Evolutionary conservation across 2,329 filamentous ascomycete genomes (phyloP).

Genomic region (Xylariaceae sp.): DNA sequence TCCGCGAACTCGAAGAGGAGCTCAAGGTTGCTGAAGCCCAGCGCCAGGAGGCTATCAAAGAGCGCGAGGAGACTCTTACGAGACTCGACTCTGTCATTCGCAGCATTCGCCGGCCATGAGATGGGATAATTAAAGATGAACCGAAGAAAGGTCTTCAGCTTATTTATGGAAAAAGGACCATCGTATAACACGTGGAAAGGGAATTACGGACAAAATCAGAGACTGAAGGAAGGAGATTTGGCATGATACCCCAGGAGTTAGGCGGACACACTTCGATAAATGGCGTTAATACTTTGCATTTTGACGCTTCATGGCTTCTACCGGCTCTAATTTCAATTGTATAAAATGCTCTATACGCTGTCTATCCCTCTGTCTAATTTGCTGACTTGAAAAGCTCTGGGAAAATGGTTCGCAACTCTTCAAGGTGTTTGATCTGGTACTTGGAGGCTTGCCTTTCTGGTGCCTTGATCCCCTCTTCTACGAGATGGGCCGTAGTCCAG

Average conservation of each 20-base stretch:
- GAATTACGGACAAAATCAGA: too few relatives aligned
- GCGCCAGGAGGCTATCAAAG: slow-evolving; percentile 58
- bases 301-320: too few relatives aligned
- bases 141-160: too few relatives aligned
- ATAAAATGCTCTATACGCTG: too few relatives aligned
- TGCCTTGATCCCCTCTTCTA: slow-evolving; percentile 67
- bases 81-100: slow-evolving; percentile 60
- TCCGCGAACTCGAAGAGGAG: slow-evolving; percentile 62
- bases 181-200: too few relatives aligned
- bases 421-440: slow-evolving; percentile 70
- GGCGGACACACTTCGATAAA: too few relatives aligned
- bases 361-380: slow-evolving; percentile 5
- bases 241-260: too few relatives aligned
- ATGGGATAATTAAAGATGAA: too few relatives aligned
- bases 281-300: too few relatives aligned
- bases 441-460: slow-evolving; percentile 65
- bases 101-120: slow-evolving; percentile 49
- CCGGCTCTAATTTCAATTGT: too few relatives aligned
- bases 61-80: slow-evolving; percentile 57
- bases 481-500: slow-evolving; percentile 81
- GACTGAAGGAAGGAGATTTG: too few relatives aligned
- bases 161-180: too few relatives aligned
- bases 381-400: slow-evolving; percentile 77
- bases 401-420: slow-evolving; percentile 71
- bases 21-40: slow-evolving; percentile 60